Conservation (phyloP, 1,284 basidiomycete genomes). For the Sanghuangporus weigelae region DNA sequence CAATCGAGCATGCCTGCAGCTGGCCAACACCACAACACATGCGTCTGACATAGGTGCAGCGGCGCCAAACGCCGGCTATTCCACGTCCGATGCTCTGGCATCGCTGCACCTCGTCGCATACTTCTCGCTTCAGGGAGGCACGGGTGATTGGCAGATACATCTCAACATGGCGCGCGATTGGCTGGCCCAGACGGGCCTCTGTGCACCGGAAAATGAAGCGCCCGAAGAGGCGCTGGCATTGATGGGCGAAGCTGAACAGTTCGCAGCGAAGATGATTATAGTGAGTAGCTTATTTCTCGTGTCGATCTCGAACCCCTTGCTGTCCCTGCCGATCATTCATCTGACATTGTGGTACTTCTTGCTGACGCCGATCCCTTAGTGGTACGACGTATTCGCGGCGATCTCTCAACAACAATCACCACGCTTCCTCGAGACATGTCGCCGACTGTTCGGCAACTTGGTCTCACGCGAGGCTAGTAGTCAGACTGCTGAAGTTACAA, state of each 20-base stretch:
- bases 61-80: conserved; percentile 30
- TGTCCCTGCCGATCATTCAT: conserved; percentile 9
- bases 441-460: conserved; percentile 44
- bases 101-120: conserved; percentile 69
- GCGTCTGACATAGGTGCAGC: not conserved
- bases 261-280: conserved; percentile 64
- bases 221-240: conserved; percentile 50
- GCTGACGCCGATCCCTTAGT: conserved; percentile 37
- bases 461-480: conserved; percentile 28
- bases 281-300: conserved; percentile 36
- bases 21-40: conserved; percentile 39
- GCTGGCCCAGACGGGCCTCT: conserved; percentile 59
- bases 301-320: not conserved
- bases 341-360: not conserved
- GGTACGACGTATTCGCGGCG: conserved; percentile 69
- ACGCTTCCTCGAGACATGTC: conserved; percentile 60
- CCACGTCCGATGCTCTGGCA: conserved; percentile 64
- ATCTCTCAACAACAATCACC: conserved; percentile 57
- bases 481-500: conserved; percentile 26
- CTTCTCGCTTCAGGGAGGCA: conserved; percentile 58
- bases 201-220: conserved; percentile 46
- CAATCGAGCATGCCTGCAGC: conserved; percentile 55
- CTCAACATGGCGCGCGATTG: conserved; percentile 67
- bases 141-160: conserved; percentile 59
- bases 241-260: conserved; percentile 46